Base-by-base conservation (phyloP, 192 early-diverging fungal species). In the Backusella liffmaniae region DNA sequence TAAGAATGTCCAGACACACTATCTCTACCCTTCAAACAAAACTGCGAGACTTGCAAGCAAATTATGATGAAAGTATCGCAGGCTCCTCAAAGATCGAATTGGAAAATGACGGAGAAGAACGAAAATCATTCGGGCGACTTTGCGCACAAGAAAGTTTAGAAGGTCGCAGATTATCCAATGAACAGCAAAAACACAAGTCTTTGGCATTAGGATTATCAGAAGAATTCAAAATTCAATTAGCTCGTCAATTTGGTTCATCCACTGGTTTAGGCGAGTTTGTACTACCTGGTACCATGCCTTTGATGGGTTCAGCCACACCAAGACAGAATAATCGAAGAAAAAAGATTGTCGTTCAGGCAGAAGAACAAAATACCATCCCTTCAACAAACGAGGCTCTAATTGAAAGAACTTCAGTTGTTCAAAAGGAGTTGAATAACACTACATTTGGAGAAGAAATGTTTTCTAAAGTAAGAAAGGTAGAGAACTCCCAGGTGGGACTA, bases 1-100 rank as follows among this genome's bases (percentile, higher is more conserved):
- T 94, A 30, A 90, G 91, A 8, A 90, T 92, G 80, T 92, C 92
- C 35, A 84, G 92, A 2, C 90, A 92, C 46, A 92, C 91, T 3
- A 91, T 94, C 30, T 87, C 90, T 67, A 90, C 91, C 12, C 75
- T 94, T 23, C 91, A 94, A 82, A 86, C 82, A 53, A 90, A 90
- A 78, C 85, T 92, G 44, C 85, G 84, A 67, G 92, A 94, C 77
- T 70, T 92, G 10, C 89, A 91, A 32, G 77, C 84, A 32, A 88
- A 90, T 74, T 92, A 91, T 32, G 86, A 88, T 53, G 85, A 90
- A 70, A 92, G 91, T 66, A 74, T 92, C 49, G 85, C 37, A 66
- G 18, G 7, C 65, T 76, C 34, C 62, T 70, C 53, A 56, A 70
- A 46, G 68, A 67, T 18, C 9, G 69, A 13, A 67, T 70, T 56